Percentiles rank a stretch among this genome's conserved stretches.
Conservation (phyloP, 352 stramenopile genomes). For the Pythium rishiriense region DNA sequence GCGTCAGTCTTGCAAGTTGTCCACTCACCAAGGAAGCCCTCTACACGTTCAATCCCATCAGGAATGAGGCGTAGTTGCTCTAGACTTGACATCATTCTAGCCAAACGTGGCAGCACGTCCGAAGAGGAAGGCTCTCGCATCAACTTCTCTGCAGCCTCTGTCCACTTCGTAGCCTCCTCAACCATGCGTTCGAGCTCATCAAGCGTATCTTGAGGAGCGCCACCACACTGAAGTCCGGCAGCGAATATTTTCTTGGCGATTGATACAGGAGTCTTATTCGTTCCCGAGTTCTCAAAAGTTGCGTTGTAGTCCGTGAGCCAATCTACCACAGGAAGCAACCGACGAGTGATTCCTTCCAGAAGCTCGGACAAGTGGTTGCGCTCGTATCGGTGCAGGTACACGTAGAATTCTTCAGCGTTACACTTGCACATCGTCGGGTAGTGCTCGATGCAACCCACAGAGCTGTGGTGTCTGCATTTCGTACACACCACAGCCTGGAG, state of each 20-base stretch:
- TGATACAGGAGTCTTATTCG: constrained; percentile 9
- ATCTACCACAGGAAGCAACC: constrained; percentile 37
- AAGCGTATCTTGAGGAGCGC: constrained; percentile 21
- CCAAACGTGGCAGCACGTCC: constrained; percentile 10
- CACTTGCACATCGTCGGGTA: constrained; percentile 82
- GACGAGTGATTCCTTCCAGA: constrained; percentile 33
- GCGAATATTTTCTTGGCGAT: constrained; percentile 30
- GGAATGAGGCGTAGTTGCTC: constrained; percentile 6
- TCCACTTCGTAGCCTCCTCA: constrained; percentile 24
- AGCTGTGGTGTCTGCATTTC: constrained; percentile 56
- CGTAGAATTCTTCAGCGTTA: constrained; percentile 45
- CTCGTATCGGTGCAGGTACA: constrained; percentile 65
- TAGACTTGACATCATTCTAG: constrained; percentile 6
- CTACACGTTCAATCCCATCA: constrained; percentile 16
- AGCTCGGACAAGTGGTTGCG: constrained; percentile 39
- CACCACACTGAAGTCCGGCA: constrained; percentile 20
- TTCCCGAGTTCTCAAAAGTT: constrained; percentile 20
- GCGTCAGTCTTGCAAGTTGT: constrained; percentile 14
- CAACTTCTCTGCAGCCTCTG: constrained; percentile 14
- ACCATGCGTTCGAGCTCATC: constrained; percentile 26
- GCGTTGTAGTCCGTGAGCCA: constrained; percentile 43
- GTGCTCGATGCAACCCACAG: constrained; percentile 76
- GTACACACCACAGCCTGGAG: constrained; percentile 81
- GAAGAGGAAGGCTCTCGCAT: constrained; percentile 3
- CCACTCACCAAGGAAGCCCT: constrained; percentile 22